A percentile compares a stretch with the other conserved stretches of the same genome.
phyloP scores from a whole-genome alignment of 805 yeast species.

The Tetrapisispora fleetii region DNA sequence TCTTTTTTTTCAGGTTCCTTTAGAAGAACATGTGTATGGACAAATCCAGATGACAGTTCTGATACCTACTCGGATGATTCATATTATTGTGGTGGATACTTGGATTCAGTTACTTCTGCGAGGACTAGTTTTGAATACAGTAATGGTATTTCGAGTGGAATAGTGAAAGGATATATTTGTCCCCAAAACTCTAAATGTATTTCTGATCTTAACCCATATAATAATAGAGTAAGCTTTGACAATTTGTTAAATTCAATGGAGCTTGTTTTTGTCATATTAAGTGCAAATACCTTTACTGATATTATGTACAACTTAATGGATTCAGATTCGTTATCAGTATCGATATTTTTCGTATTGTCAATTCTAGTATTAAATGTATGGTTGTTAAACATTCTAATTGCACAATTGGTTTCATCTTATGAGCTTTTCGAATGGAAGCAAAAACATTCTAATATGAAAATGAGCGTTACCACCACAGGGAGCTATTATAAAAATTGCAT shows the following conservation, averaged over 20 bases:
- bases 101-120: neutral
- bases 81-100: neutral
- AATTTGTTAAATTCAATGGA: constrained; percentile 1
- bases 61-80: neutral
- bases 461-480: neutral
- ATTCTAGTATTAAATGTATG: neutral
- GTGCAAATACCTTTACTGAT: constrained; percentile 2
- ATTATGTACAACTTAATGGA: neutral
- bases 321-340: neutral
- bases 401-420: constrained; percentile 1
- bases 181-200: constrained; percentile 1
- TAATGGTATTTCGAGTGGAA: neutral
- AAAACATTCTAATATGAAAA: neutral
- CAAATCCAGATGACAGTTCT: constrained; percentile 1
- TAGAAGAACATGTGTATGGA: constrained; percentile 2
- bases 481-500: too few species aligned
- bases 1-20: neutral
- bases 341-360: neutral
- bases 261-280: constrained; percentile 1
- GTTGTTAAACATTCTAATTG: neutral
- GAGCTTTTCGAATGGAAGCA: neutral
- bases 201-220: neutral
- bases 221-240: constrained; percentile 1
- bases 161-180: neutral
- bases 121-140: neutral